Evolutionary conservation across 768 basidiomycete genomes (phyloP), one percentile per base, ranked within the genome.

Genomic region (Russula sp.): DNA sequence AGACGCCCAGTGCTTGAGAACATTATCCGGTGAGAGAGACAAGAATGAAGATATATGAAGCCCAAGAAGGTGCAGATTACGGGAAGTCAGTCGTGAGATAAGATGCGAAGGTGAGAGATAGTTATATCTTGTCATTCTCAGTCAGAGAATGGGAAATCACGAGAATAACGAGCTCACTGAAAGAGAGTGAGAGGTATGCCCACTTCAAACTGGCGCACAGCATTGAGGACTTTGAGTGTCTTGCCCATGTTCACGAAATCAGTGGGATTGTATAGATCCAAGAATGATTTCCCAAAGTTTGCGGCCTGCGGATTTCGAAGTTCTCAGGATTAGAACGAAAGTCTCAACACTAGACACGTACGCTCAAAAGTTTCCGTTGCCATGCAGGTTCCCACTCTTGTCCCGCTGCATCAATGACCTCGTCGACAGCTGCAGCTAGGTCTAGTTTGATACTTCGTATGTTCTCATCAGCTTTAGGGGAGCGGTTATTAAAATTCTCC

Each of bases 211-310:
- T 84, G 89, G 57, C 94, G 83, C 36, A 96, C 89, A 10, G 94
- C 93, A 72, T 98, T 98, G 36, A 98, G 77, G 44, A 99, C 95
- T 72, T 95, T 94, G 28, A 99, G 80, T 1, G 87, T 87, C 73
- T 94, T 90, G 0, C 93, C 94, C 89, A 97, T 94, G 54, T 85
- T 82, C 36, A 98, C 86, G 69, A 97, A 95, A 71, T 97, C 94
- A 0, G 85, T 86, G 5, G 96, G 91, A 72, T 98, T 91, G 72
- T 94, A 90, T 30, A 94, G 80, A 72, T 98, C 97, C 67, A 99
- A 76, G 73, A 94, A 99, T 0, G 92, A 89, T 65, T 94, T 84
- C 1, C 96, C 97, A 71, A 96, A 98, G 73, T 94, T 94, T 9
- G 96, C 96, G n/a, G 95, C 94, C 92, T 96, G 68, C 8, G 40